Conservation (phyloP, 2,329 filamentous ascomycete species). For the Didymella pomorum region DNA sequence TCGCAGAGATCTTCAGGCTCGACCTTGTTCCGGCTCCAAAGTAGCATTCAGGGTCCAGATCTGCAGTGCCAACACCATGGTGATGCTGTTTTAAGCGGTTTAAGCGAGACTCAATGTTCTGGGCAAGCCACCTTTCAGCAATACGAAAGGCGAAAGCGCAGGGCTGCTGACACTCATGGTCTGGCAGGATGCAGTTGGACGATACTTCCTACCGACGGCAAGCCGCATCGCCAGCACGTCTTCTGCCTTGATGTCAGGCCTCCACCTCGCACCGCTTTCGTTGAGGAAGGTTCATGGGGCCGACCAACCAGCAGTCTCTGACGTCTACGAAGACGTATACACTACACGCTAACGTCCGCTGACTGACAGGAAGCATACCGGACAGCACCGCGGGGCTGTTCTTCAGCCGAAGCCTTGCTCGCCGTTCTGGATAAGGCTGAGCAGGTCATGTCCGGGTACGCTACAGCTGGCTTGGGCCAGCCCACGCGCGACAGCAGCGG, state of each 20-base stretch:
- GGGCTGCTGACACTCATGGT: not conserved
- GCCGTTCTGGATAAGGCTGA: not conserved
- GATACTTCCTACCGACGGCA: slow-evolving; percentile 1
- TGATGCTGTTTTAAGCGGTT: slow-evolving; percentile 15
- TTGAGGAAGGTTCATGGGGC: not conserved
- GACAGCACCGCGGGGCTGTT: not conserved
- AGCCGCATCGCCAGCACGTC: not conserved
- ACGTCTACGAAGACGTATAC: not conserved
- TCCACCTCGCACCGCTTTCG: not conserved
- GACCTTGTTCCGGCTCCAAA: not conserved
- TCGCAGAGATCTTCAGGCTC: not conserved
- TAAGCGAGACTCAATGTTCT: slow-evolving; percentile 14
- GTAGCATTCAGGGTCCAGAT: slow-evolving; percentile 10
- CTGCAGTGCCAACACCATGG: not conserved
- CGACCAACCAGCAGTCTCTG: not conserved
- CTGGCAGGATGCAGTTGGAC: not conserved
- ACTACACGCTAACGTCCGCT: not conserved
- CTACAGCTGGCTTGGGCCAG: not conserved
- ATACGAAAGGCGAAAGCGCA: slow-evolving; percentile 2
- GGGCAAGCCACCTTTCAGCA: slow-evolving; percentile 10
- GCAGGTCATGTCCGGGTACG: not conserved
- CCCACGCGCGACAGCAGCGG: not conserved
- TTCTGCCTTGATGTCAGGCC: not conserved
- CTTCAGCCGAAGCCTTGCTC: not conserved
- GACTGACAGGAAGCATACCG: not conserved